These are phyloP conservation scores for Periconia macrospinosa DNA, from an alignment of 2,329 filamentous ascomycete species.

Conservation along the genomic window DNA sequence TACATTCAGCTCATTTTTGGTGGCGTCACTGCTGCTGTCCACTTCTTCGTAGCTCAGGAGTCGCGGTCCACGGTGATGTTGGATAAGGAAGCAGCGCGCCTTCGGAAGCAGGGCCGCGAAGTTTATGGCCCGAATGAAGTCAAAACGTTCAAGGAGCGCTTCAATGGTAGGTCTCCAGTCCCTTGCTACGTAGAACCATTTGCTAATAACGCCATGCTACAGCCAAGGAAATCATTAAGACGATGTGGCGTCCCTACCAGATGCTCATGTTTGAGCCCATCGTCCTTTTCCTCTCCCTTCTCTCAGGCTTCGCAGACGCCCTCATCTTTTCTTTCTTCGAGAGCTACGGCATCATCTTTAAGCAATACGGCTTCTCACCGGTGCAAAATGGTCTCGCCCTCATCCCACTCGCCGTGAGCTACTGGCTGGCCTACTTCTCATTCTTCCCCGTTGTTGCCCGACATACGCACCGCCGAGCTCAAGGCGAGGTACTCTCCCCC, in stretches of 20 bases:
- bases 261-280: constrained; percentile 78
- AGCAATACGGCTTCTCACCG: constrained; percentile 65
- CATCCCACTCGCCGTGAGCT: constrained; percentile 64
- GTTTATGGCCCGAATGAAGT: constrained; percentile 73
- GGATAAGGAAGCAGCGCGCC: constrained; percentile 75
- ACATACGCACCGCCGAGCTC: constrained; percentile 52
- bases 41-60: constrained; percentile 72
- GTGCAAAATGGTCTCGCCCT: constrained; percentile 60
- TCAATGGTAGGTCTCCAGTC: constrained; percentile 29
- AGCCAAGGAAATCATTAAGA: constrained; percentile 44
- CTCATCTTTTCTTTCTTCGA: constrained; percentile 81
- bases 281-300: constrained; percentile 68
- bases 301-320: constrained; percentile 72
- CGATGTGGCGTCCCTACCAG: constrained; percentile 67
- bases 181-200: background rate
- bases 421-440: constrained; percentile 62
- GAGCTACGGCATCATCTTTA: constrained; percentile 67
- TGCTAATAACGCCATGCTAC: background rate
- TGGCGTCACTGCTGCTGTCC: constrained; percentile 65
- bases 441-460: constrained; percentile 56
- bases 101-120: constrained; percentile 57
- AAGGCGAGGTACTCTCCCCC: constrained; percentile 55
- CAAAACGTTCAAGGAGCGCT: constrained; percentile 18
- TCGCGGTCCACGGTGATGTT: constrained; percentile 76
- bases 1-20: constrained; percentile 86